Base-by-base conservation (phyloP, 371 early-diverging fungal species). In the Mucor ambiguus region DNA sequence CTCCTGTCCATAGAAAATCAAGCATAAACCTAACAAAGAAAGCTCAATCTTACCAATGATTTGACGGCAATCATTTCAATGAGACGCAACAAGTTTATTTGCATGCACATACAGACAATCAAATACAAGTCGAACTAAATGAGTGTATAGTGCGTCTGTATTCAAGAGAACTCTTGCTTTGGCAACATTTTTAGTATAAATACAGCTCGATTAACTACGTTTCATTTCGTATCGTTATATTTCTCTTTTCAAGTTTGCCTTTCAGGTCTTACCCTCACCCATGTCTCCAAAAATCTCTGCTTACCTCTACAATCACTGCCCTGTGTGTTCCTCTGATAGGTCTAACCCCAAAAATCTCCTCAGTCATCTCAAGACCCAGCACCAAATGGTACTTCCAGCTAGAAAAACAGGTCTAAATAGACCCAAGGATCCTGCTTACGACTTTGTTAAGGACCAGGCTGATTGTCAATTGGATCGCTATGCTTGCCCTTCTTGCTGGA, bases 401-500 rank as follows among this genome's bases (percentile, higher is more conserved):
- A 56, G 57, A n/a, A 30, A 7, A 20, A 2, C 32, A 30, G 33
- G 57, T 4, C 22, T 2, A 5, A n/a, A 33, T 16, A 56, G 57
- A 33, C 33, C 33, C 22, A 30, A 2, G 16, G 30, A 56, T 33
- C 16, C 30, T 32, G 33, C 16, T 20, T 56, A 56, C n/a, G 0
- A n/a, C 6, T 32, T 26, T 16, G 1, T 2, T 1, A 30, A 56
- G 12, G 12, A 56, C 10, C 9, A 20, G 26, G 22, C 2, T 9
- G 57, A 56, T 56, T 6, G 14, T 10, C 30, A 30, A 29, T 0
- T 16, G 18, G 26, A 16, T 7, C 57, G 30, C 18, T n/a, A 9
- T 32, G 57, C 57, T 33, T 56, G 57, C 33, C 57, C 57, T 20
- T 56, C 33, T 7, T 56, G 57, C 12, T 56, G 57, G 57, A 14